phyloP scores from a whole-genome alignment of 441 rosid species.

The Gossypium trilobum region DNA sequence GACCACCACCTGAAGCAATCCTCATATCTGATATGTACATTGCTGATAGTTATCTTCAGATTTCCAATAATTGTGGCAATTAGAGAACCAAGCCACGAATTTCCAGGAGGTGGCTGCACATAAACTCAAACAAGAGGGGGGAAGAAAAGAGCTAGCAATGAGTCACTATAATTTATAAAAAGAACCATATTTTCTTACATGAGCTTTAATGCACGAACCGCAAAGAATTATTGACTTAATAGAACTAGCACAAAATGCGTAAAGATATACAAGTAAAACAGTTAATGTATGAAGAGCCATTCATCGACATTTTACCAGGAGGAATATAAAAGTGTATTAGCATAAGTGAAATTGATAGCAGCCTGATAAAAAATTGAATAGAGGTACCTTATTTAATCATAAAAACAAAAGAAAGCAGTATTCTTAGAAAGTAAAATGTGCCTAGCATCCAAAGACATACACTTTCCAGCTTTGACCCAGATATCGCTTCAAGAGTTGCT shows the following conservation, averaged over 20 bases:
- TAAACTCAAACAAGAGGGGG: background rate
- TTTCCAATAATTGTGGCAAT: slow-evolving; percentile 91
- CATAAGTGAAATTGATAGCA: background rate
- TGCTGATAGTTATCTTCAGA: slow-evolving; percentile 90
- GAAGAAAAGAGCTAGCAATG: slow-evolving; percentile 18
- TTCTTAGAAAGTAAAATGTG: background rate
- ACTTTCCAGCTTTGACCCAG: slow-evolving; percentile 72
- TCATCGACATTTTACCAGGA: background rate
- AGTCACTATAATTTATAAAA: background rate
- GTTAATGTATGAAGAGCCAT: background rate
- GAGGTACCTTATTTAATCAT: background rate
- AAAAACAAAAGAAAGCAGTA: slow-evolving; percentile 16
- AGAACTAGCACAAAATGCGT: background rate
- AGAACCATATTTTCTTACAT: slow-evolving; percentile 6
- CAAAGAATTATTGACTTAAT: slow-evolving; percentile 17
- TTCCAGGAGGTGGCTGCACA: slow-evolving; percentile 65
- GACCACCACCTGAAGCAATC: slow-evolving; percentile 71
- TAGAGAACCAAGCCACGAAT: slow-evolving; percentile 90
- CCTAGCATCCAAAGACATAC: slow-evolving; percentile 34
- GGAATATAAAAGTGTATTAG: background rate
- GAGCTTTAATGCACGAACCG: slow-evolving; percentile 14
- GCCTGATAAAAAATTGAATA: background rate
- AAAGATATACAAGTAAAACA: background rate
- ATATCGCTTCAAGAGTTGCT: slow-evolving; percentile 78
- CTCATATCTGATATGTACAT: slow-evolving; percentile 94